Evolutionary conservation across 164 flowering plant genomes (phyloP).

Genomic region (Vitis cinerea): DNA sequence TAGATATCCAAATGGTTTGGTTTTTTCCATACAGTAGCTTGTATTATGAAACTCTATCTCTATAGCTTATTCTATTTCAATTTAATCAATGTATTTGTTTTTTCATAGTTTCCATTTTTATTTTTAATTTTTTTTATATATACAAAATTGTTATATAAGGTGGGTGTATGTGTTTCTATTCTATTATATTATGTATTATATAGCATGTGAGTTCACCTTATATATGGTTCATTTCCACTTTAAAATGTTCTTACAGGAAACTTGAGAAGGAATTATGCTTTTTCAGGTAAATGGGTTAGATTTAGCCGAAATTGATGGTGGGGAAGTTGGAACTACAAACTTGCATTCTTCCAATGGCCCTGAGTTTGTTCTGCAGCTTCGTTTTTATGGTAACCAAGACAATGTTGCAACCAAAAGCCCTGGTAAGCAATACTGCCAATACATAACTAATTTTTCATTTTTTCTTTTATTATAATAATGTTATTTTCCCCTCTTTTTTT

Average conservation of each 20-base stretch:
- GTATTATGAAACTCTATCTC: no score
- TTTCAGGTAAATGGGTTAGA: slow-evolving; percentile 63
- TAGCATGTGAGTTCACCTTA: background rate
- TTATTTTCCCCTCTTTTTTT: background rate
- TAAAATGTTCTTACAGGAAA: background rate
- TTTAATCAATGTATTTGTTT: no score
- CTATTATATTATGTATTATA: no score
- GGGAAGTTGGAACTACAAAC: slow-evolving; percentile 77
- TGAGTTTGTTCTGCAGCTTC: slow-evolving; percentile 58
- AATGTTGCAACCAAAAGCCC: slow-evolving; percentile 9
- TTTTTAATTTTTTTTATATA: no score
- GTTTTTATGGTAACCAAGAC: slow-evolving; percentile 24
- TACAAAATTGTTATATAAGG: no score
- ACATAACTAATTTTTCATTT: background rate
- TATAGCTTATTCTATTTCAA: no score
- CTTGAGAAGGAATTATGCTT: background rate
- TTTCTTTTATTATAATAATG: no score
- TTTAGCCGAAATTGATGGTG: slow-evolving; percentile 67
- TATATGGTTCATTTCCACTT: background rate
- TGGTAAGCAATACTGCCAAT: slow-evolving; percentile 15
- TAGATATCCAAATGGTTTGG: no score
- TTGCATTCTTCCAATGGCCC: slow-evolving; percentile 76
- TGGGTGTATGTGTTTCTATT: no score
- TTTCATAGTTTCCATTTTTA: no score
- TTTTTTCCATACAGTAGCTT: no score